Conservation (phyloP, 2,329 filamentous ascomycete species). For the Monilinia vaccinii-corymbosi region DNA sequence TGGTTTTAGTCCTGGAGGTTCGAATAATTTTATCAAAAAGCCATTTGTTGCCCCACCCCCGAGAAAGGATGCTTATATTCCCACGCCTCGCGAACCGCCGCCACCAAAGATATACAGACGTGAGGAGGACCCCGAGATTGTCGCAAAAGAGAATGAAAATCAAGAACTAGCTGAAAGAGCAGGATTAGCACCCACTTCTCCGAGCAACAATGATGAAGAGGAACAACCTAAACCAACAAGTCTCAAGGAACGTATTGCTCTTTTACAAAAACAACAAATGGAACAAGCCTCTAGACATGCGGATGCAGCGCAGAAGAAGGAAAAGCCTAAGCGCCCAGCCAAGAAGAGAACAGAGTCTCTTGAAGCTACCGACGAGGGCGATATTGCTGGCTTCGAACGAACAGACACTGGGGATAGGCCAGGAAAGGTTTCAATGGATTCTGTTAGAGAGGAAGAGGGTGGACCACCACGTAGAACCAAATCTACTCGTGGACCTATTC, state of each 20-base stretch:
- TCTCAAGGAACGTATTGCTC: conserved; percentile 88
- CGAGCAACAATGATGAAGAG: conserved; percentile 43
- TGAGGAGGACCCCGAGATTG: conserved; percentile 74
- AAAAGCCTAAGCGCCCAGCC: conserved; percentile 71
- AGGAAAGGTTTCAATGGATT: conserved; percentile 43
- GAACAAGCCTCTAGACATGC: conserved; percentile 80
- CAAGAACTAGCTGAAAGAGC: conserved; percentile 59
- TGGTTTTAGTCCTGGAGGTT: conserved; percentile 47
- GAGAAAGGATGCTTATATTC: conserved; percentile 83
- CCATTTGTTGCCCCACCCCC: conserved; percentile 93
- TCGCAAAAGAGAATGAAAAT: conserved; percentile 56
- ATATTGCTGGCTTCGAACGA: conserved; percentile 36
- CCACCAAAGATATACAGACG: conserved; percentile 71
- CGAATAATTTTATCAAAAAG: conserved; percentile 80
- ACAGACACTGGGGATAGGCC: conserved; percentile 39
- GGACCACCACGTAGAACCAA: conserved; percentile 40
- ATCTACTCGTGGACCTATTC: conserved; percentile 38
- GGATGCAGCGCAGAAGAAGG: conserved; percentile 69
- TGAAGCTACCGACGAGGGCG: conserved; percentile 31
- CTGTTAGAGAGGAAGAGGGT: conserved; percentile 32
- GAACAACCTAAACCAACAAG: conserved; percentile 87
- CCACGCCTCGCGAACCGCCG: conserved; percentile 61
- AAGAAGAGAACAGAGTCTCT: conserved; percentile 56
- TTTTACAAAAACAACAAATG: conserved; percentile 86
- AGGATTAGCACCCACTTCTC: conserved; percentile 42